Evolutionary conservation across 106 monocot species (phyloP), one percentile per base, ranked within the genome.

Genomic region (Cymbidium sinense): DNA sequence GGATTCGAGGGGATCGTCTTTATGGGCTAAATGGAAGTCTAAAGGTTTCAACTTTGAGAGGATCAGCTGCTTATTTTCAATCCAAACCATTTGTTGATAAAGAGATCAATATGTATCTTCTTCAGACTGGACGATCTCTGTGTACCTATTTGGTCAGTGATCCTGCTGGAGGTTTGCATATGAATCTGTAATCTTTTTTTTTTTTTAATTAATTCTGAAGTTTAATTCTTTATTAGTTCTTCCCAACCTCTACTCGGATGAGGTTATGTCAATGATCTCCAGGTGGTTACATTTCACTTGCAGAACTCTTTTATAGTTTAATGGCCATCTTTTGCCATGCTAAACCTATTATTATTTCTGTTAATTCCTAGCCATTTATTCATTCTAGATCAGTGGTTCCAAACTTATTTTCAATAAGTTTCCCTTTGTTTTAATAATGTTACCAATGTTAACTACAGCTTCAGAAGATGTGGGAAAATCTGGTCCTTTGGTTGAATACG

Each of bases 401-500:
- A 21, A 5, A 75, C 44, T 17, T 0, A 29, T 35, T 8, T 20
- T 21, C 55, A 8, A 54, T 54, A 0, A 55, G 31, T 39, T 30
- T n/a, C 58, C 23, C 23, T n/a, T 82, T 34, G 47, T 37, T 18
- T 37, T 17, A 41, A 78, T 64, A 0, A 3, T 17, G 20, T 85
- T 31, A 13, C 43, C 34, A 27, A 34, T 83, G 21, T 34, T 23
- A 43, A 47, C 43, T 15, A 1, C 7, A 81, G 34, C 20, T 35
- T 27, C 43, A 73, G 36, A 37, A 73, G 85, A 77, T 81, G 76
- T 58, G 43, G 90, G 75, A 77, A 84, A 71, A 70, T 85, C 75
- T 70, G 96, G 96, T 6, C 96, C 96, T 70, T 80, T 94, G 64
- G 47, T 74, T 70, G 96, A 94, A 75, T 94, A 98, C 80, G 94